Conservation (phyloP, 495 filamentous ascomycete genomes). For the Diplogelasinospora grovesii region DNA sequence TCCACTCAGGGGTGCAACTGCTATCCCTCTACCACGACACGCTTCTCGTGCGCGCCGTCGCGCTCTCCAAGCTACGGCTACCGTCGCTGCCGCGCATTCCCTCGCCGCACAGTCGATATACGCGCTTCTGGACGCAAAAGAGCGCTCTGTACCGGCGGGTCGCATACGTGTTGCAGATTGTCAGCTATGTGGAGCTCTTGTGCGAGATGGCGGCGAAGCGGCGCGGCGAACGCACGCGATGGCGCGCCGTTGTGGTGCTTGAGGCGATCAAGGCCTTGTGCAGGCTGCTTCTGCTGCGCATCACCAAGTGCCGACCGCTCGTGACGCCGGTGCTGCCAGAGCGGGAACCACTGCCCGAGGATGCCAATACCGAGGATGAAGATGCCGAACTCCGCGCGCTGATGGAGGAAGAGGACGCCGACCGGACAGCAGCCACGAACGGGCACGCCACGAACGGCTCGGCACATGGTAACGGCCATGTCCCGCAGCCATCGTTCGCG, state of each 20-base stretch:
- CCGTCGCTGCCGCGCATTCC: constrained; percentile 44
- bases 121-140: constrained; percentile 75
- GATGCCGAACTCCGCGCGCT: constrained; percentile 25
- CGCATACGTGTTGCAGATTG: constrained; percentile 74
- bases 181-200: constrained; percentile 86
- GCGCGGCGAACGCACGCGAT: constrained; percentile 71
- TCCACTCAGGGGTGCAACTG: constrained; percentile 82
- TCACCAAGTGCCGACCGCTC: constrained; percentile 80
- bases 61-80: constrained; percentile 39
- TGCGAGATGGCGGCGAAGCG: constrained; percentile 84
- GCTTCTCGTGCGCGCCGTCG: constrained; percentile 63
- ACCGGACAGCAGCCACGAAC: no score
- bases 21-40: constrained; percentile 92
- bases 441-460: constrained; percentile 4
- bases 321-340: constrained; percentile 82
- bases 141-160: constrained; percentile 69
- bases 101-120: constrained; percentile 81
- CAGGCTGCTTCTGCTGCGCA: constrained; percentile 69
- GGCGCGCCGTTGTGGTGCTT: constrained; percentile 83
- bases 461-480: constrained; percentile 8
- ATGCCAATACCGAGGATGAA: constrained; percentile 35
- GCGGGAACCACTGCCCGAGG: constrained; percentile 62
- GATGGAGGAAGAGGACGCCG: constrained; percentile 15
- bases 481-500: no score
- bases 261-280: constrained; percentile 86